Conservation (phyloP, 164 flowering plant species). For the Paratinospora sagittata region DNA sequence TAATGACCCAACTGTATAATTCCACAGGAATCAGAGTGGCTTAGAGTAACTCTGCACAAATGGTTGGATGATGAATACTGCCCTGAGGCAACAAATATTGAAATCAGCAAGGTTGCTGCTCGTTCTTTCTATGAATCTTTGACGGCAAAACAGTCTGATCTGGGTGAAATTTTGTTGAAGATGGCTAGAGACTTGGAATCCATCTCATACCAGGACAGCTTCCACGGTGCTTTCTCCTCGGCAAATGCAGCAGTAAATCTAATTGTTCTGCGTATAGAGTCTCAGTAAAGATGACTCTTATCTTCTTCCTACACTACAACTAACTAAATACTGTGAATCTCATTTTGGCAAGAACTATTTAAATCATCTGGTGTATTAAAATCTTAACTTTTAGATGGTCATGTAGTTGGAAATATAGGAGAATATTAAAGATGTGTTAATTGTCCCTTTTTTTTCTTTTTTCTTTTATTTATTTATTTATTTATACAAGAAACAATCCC, state of each 20-base stretch:
- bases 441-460: too few relatives aligned
- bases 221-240: conserved; percentile 91
- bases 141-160: conserved; percentile 42
- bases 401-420: too few relatives aligned
- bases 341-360: neutral
- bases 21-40: conserved; percentile 92
- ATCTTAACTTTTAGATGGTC: neutral
- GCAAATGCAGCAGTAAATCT: conserved; percentile 88
- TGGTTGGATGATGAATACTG: conserved; percentile 98
- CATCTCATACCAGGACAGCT: conserved; percentile 84
- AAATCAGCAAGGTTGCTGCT: conserved; percentile 82
- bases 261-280: conserved; percentile 55
- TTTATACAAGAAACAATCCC: too few relatives aligned
- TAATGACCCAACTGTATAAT: neutral
- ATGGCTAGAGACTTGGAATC: conserved; percentile 72
- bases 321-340: neutral
- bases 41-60: conserved; percentile 68
- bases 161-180: conserved; percentile 73
- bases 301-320: too few relatives aligned
- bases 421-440: too few relatives aligned
- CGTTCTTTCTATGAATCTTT: conserved; percentile 59
- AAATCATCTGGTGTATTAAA: neutral
- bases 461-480: too few relatives aligned
- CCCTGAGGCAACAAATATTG: conserved; percentile 75
- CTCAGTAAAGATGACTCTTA: conserved; percentile 9